These are phyloP conservation scores for Conticribra weissflogii DNA, from an alignment of 108 stramenopile species.

Conservation along the genomic window DNA sequence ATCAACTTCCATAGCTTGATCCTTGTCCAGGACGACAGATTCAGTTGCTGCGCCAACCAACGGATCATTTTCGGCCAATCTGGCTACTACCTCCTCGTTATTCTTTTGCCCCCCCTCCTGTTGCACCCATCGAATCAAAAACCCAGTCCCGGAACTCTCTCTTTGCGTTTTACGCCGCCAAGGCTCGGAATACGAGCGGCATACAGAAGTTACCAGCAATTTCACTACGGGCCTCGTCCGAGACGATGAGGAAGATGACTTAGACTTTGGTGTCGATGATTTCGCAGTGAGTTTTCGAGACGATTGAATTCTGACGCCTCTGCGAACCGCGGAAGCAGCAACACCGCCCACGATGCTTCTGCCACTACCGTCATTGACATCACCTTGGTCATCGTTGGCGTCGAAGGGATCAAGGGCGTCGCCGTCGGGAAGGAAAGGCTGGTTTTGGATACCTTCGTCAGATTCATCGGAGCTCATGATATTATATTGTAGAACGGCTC, in stretches of 20 bases:
- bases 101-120: no score
- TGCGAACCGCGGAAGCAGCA: no score
- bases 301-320: no score
- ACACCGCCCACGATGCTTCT: no score
- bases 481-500: no score
- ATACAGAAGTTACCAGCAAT: slow-evolving; percentile 29
- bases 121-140: slow-evolving; percentile 27
- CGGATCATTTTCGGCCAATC: no score
- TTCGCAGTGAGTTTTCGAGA: background rate
- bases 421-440: no score
- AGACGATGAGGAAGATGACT: slow-evolving; percentile 24
- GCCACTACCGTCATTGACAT: background rate
- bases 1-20: no score
- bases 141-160: slow-evolving; percentile 37
- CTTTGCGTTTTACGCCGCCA: slow-evolving; percentile 35
- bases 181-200: slow-evolving; percentile 40
- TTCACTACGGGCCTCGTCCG: slow-evolving; percentile 42
- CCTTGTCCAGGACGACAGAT: no score
- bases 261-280: background rate
- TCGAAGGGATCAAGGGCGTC: background rate
- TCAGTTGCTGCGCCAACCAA: no score
- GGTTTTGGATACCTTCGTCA: background rate
- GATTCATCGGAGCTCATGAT: background rate
- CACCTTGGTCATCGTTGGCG: background rate
- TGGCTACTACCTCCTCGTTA: no score